Percentiles rank a stretch among this genome's conserved stretches.
These are phyloP conservation scores for Arthonia radiata DNA, from an alignment of 495 filamentous ascomycete genomes.

Conservation along the genomic window DNA sequence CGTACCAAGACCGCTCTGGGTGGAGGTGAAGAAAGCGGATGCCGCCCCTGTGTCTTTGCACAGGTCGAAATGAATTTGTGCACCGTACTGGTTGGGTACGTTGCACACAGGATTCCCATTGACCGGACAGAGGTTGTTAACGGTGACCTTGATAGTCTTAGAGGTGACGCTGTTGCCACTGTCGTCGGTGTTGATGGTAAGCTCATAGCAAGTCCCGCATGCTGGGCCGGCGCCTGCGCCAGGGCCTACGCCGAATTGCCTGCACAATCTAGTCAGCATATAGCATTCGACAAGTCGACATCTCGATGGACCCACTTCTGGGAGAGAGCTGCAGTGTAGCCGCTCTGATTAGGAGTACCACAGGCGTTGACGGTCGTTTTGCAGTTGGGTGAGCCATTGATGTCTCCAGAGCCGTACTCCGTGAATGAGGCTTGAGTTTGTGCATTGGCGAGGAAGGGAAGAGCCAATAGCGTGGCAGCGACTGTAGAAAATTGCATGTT, in stretches of 20 bases:
- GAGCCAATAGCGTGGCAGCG: too few species aligned
- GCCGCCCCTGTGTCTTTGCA: slow-evolving; percentile 14
- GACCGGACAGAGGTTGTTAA: slow-evolving; percentile 16
- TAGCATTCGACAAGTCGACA: too few species aligned
- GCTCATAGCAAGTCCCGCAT: slow-evolving; percentile 14
- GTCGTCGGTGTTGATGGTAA: slow-evolving; percentile 9
- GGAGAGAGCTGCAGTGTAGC: slow-evolving; percentile 12
- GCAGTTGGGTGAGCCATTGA: slow-evolving; percentile 6
- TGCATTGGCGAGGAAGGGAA: too few species aligned
- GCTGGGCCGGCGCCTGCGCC: slow-evolving; percentile 13
- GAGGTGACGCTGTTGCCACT: slow-evolving; percentile 7
- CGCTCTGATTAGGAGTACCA: slow-evolving; percentile 6
- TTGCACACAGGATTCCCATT: slow-evolving; percentile 12
- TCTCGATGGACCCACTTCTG: too few species aligned
- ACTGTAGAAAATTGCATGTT: too few species aligned
- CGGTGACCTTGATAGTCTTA: slow-evolving; percentile 11
- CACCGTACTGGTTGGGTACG: slow-evolving; percentile 13
- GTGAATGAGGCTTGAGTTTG: slow-evolving; percentile 10
- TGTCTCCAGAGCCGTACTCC: slow-evolving; percentile 8
- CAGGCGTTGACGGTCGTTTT: slow-evolving; percentile 8
- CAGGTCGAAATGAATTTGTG: slow-evolving; percentile 16
- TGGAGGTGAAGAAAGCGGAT: slow-evolving; percentile 14
- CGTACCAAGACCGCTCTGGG: too few species aligned
- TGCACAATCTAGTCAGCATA: too few species aligned
- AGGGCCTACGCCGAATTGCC: slow-evolving; percentile 13